Percentiles rank a stretch among this genome's conserved stretches.
Conservation (phyloP, 805 yeast species). For the Monosporozyma solicola region DNA sequence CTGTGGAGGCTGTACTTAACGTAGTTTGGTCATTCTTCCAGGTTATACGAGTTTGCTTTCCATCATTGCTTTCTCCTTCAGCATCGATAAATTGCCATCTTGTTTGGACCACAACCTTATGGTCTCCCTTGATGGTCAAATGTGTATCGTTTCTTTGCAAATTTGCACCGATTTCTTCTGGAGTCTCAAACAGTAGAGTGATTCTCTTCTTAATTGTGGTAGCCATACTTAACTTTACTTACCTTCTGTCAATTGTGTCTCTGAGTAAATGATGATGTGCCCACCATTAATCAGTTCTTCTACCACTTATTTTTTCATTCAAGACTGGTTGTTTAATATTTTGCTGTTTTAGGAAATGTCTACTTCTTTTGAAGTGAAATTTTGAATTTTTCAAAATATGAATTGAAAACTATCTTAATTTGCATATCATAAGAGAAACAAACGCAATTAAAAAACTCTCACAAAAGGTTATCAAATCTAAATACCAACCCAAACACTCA, state of each 20-base stretch:
- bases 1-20: not conserved
- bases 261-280: not conserved
- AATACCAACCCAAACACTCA: not conserved
- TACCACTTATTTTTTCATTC: not conserved
- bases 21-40: constrained; percentile 6
- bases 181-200: constrained; percentile 12
- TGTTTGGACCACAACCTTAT: constrained; percentile 11
- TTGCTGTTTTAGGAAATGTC: not conserved
- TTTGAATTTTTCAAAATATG: not conserved
- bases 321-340: not conserved
- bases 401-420: not conserved
- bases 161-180: constrained; percentile 10
- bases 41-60: constrained; percentile 6
- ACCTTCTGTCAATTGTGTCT: not conserved
- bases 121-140: constrained; percentile 11
- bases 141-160: constrained; percentile 10
- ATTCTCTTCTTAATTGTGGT: constrained; percentile 8
- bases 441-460: not conserved
- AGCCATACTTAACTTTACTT: not conserved
- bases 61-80: not conserved
- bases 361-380: not conserved
- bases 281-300: not conserved
- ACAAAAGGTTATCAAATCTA: not conserved
- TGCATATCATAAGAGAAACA: not conserved
- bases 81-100: constrained; percentile 7